phyloP scores from a whole-genome alignment of 2,329 filamentous ascomycete genomes.

The Corniculantispora saksenae region DNA sequence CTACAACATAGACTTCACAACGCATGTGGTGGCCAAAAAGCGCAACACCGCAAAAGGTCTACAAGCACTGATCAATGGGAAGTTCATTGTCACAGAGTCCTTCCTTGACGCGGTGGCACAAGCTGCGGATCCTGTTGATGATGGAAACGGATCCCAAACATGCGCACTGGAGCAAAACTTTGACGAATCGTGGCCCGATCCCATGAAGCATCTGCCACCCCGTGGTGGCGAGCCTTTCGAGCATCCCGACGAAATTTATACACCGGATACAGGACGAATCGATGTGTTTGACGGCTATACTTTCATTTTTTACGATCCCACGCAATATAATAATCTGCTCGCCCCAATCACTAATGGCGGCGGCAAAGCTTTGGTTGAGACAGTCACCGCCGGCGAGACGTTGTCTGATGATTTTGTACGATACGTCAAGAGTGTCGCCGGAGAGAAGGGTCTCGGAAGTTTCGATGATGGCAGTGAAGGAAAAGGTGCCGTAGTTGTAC shows the following conservation, averaged over 20 bases:
- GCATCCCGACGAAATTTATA: slow-evolving; percentile 67
- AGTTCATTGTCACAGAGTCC: slow-evolving; percentile 70
- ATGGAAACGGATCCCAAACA: slow-evolving; percentile 49
- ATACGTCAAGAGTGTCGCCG: slow-evolving; percentile 73
- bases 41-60: slow-evolving; percentile 86
- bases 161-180: slow-evolving; percentile 77
- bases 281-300: slow-evolving; percentile 84
- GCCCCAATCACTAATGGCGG: slow-evolving; percentile 75
- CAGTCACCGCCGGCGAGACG: slow-evolving; percentile 63
- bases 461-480: slow-evolving; percentile 65
- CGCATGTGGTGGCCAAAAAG: slow-evolving; percentile 86
- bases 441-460: slow-evolving; percentile 68
- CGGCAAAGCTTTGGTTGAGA: slow-evolving; percentile 75
- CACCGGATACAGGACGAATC: slow-evolving; percentile 64
- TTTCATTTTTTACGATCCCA: slow-evolving; percentile 79
- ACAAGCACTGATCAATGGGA: slow-evolving; percentile 81
- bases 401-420: slow-evolving; percentile 73
- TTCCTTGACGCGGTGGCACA: slow-evolving; percentile 74
- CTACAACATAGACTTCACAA: slow-evolving; percentile 71
- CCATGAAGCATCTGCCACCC: slow-evolving; percentile 70
- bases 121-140: slow-evolving; percentile 53
- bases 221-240: slow-evolving; percentile 73
- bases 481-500: slow-evolving; percentile 76
- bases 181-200: slow-evolving; percentile 74
- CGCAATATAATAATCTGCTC: slow-evolving; percentile 74